Base-by-base conservation (phyloP, 2,329 filamentous ascomycete species). In the Pseudogymnoascus verrucosus region DNA sequence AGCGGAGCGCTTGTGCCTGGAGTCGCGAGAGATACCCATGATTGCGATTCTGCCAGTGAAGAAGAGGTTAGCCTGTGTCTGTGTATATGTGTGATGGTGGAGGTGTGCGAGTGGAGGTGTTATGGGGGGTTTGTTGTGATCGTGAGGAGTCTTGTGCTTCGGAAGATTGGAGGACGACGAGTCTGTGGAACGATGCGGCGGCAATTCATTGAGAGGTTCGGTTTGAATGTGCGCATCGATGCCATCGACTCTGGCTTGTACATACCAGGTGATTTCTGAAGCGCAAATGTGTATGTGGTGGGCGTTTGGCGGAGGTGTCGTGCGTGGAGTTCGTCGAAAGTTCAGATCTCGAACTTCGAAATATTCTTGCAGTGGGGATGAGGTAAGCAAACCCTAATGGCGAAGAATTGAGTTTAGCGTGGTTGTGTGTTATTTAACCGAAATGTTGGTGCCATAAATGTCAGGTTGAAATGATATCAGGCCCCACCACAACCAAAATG, bases 1-100 rank as follows among this genome's bases (percentile, higher is more conserved):
- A 81, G 93, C 93, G 82, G 92, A 93, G 84, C 95, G 93, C 90
- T 99, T 99, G 89, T 99, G 95, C 85, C 95, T 92, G 81, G 92
- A 96, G 85, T 98, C 93, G 85, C 95, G 91, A 83, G 93, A 97
- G 85, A 99, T 98, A 99, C 95, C 90, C 90, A 93, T 93, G 84
- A 88, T 90, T 89, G 87, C 88, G 83, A 84, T 83, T 84, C 84
- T 88, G 79, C 71, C 74, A 71, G 64, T 66, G 67, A 64, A 63
- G 65, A 64, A 71, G 65, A 65, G 68, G 66, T 71, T 71, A 73
- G 71, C 68, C 65, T 42, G 64, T 65, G 36, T 42, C 63, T 61
- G n/a, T 61, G 4, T 19, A 57, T 1, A 57, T 5, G 3, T 19
- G 14, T n/a, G 51, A 34, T 19, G 40, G n/a, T 31, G 26, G n/a